Conservation (phyloP, 163 green algal genomes). For the Scenedesmus sp. region DNA sequence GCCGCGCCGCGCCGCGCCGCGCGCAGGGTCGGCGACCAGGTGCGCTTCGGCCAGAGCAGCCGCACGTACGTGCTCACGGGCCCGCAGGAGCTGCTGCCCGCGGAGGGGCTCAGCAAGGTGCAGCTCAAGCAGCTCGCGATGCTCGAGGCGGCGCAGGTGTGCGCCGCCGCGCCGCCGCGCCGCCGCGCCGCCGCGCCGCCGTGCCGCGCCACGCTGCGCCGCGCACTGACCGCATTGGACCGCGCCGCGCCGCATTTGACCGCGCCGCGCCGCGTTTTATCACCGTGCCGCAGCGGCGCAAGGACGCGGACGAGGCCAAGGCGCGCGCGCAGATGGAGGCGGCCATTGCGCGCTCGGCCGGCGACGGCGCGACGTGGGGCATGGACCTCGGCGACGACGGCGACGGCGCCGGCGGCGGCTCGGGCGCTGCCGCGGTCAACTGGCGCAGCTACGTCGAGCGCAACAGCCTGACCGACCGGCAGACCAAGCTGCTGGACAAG, state of each 20-base stretch:
- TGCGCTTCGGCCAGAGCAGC: slow-evolving; percentile 86
- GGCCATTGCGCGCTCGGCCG: slow-evolving; percentile 41
- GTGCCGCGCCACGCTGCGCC: too few species aligned
- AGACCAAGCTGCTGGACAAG: slow-evolving; percentile 85
- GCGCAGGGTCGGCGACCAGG: slow-evolving; percentile 81
- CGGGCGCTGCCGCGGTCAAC: slow-evolving; percentile 57
- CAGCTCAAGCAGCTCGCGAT: slow-evolving; percentile 62
- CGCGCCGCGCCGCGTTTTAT: too few species aligned
- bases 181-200: too few species aligned
- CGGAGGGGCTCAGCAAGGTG: slow-evolving; percentile 75
- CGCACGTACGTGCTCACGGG: slow-evolving; percentile 85
- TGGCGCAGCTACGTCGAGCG: slow-evolving; percentile 67
- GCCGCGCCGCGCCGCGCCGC: too few species aligned
- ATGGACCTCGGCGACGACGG: slow-evolving; percentile 65
- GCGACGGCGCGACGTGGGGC: slow-evolving; percentile 66
- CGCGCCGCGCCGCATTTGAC: too few species aligned
- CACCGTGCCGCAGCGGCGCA: slow-evolving; percentile 21
- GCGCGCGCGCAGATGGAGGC: slow-evolving; percentile 62
- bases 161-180: too few species aligned
- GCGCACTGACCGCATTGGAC: too few species aligned
- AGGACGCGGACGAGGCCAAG: slow-evolving; percentile 16
- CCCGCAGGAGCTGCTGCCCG: slow-evolving; percentile 84
- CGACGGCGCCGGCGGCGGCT: slow-evolving; percentile 40
- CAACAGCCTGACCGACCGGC: slow-evolving; percentile 72
- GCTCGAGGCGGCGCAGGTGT: slow-evolving; percentile 58